Percentiles rank a stretch among this genome's conserved stretches.
phyloP scores from a whole-genome alignment of 2,329 filamentous ascomycete genomes.

The Colletotrichum incanum region DNA sequence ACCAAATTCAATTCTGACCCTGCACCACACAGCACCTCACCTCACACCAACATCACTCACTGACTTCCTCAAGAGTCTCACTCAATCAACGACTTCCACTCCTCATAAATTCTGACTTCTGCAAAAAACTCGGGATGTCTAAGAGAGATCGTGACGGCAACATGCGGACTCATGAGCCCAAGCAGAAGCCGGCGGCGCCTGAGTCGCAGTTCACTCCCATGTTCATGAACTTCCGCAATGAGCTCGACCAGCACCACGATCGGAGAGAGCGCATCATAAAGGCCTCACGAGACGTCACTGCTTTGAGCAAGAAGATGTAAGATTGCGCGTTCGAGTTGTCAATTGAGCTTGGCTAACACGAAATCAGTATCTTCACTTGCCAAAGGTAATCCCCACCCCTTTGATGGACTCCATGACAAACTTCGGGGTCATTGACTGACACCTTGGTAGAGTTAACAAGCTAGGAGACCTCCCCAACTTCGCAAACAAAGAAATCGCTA shows the following conservation, averaged over 20 bases:
- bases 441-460: constrained; percentile 33
- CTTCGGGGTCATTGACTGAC: constrained; percentile 26
- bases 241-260: constrained; percentile 96
- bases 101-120: background rate
- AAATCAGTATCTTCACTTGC: constrained; percentile 55
- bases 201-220: constrained; percentile 74
- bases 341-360: constrained; percentile 8
- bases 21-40: constrained; percentile 5
- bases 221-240: constrained; percentile 88
- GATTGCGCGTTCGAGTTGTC: constrained; percentile 40
- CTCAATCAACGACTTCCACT: background rate
- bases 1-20: constrained; percentile 38
- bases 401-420: background rate
- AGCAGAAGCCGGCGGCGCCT: constrained; percentile 52
- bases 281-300: constrained; percentile 91
- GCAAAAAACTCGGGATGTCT: constrained; percentile 27
- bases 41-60: constrained; percentile 26
- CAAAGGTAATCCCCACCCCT: constrained; percentile 53
- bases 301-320: constrained; percentile 96
- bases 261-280: constrained; percentile 92
- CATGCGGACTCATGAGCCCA: constrained; percentile 56
- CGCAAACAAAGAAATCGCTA: constrained; percentile 79
- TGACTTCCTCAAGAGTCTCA: constrained; percentile 24
- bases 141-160: constrained; percentile 72
- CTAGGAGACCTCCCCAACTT: constrained; percentile 41